phyloP scores from a whole-genome alignment of 2,329 filamentous ascomycete genomes.

The Alternaria sp. region DNA sequence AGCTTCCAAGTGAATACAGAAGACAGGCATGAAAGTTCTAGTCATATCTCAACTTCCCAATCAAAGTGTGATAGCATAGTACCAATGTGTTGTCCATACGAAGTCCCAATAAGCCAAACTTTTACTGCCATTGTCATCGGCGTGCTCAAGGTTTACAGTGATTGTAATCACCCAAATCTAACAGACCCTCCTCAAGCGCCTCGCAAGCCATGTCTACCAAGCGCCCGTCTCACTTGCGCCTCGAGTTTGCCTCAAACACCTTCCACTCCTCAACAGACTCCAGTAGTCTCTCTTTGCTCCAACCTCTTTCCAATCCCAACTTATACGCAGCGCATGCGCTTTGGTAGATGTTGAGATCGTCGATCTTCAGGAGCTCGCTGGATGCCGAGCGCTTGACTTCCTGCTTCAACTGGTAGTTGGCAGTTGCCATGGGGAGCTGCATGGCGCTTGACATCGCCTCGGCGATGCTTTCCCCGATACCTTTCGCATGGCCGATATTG shows the following conservation, averaged over 20 bases:
- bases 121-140: neutral
- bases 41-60: no score
- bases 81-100: no score
- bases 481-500: neutral
- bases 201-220: neutral
- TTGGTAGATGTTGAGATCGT: neutral
- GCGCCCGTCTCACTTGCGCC: neutral
- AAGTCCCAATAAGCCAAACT: neutral
- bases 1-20: neutral
- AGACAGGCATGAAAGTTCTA: neutral
- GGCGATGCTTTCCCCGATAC: neutral
- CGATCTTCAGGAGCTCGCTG: neutral
- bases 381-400: neutral
- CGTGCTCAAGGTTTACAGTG: neutral
- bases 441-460: neutral
- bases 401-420: neutral
- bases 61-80: no score
- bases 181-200: neutral
- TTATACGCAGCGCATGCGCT: neutral
- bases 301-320: neutral
- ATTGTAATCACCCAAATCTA: neutral
- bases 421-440: neutral
- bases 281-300: neutral
- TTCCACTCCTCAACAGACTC: neutral
- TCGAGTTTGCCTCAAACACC: neutral